phyloP scores from a whole-genome alignment of 1,284 basidiomycete genomes.

The Ceratobasidium sp. region DNA sequence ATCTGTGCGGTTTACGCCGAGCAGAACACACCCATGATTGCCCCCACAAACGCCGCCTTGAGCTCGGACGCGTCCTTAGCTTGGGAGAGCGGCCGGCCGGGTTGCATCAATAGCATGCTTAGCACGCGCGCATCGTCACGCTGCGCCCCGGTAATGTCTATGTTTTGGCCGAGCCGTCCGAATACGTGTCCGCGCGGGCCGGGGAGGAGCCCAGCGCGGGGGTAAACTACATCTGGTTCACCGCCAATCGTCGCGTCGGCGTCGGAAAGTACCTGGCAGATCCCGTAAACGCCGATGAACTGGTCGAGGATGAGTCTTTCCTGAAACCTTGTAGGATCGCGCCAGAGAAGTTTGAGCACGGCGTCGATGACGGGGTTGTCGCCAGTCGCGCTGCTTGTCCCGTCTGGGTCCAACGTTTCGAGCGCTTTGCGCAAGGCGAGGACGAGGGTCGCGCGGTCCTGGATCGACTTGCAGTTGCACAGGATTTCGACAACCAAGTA shows the following conservation, averaged over 20 bases:
- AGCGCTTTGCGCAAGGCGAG: not conserved
- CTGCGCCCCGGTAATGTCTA: not conserved
- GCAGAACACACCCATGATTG: slow-evolving; percentile 12
- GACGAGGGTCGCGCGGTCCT: not conserved
- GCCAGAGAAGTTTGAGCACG: slow-evolving; percentile 1
- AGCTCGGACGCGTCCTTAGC: not conserved
- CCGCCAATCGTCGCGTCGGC: not conserved
- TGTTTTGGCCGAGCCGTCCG: not conserved
- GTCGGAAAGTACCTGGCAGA: not conserved
- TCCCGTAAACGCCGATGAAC: not conserved
- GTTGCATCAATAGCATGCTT: not conserved
- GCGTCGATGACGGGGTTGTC: too few species aligned
- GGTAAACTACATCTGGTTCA: not conserved
- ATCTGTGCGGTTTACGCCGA: not conserved
- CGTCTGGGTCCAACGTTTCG: not conserved
- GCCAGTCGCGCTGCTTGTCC: not conserved
- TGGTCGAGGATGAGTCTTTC: not conserved
- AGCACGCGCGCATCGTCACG: not conserved
- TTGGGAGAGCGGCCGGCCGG: not conserved
- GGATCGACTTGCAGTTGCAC: not conserved
- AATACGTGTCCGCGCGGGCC: not conserved
- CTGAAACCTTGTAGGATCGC: not conserved
- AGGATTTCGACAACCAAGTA: not conserved
- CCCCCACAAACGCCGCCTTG: not conserved
- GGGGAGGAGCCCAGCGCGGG: not conserved